Evolutionary conservation across 805 yeast genomes (phyloP), one percentile per base, ranked within the genome.

Genomic region (Saturnispora sanitii): DNA sequence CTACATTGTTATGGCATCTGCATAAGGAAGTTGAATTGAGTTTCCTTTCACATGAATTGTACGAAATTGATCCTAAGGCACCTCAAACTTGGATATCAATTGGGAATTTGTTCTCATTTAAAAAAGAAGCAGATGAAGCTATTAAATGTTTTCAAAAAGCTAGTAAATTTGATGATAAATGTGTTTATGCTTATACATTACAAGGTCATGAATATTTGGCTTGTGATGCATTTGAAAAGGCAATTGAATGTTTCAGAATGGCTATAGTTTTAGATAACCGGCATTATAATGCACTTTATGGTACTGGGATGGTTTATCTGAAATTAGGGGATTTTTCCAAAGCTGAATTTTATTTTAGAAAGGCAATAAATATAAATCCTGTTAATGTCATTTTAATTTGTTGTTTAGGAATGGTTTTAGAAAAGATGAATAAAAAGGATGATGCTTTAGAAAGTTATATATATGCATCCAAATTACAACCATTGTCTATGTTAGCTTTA

Each of bases 201-300:
- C 86, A 83, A 63, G 99, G 96, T 0, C 97, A 92, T 58, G 99
- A 92, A 60, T 77, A 75, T 54, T 75, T 85, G 26, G 72, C 90
- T 2, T 85, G 76, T 52, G 98, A 94, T 62, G 87, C 94, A 28
- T 84, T 81, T 61, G 96, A 87, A 55, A 74, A 78, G 55, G 96
- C 98, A 0, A 71, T 82, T 46, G 84, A 81, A 42, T 76, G 85
- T 45, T 92, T 87, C 68, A 62, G 95, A 28, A 67, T 70, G 46
- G 94, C 96, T 3, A 67, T 92, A 35, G 64, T 80, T 19, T 69
- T 79, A 32, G 95, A 90, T 53, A 70, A 79, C 35, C 68, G 87
- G 43, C 96, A 86, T 56, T 92, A 88, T 60, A 92, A 90, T 60
- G 96, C 97, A 0, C 77, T 88, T 53, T 92, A 92, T 54, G 98